Conservation (phyloP, 257 asterid genomes). For the Nemophila menziesii region DNA sequence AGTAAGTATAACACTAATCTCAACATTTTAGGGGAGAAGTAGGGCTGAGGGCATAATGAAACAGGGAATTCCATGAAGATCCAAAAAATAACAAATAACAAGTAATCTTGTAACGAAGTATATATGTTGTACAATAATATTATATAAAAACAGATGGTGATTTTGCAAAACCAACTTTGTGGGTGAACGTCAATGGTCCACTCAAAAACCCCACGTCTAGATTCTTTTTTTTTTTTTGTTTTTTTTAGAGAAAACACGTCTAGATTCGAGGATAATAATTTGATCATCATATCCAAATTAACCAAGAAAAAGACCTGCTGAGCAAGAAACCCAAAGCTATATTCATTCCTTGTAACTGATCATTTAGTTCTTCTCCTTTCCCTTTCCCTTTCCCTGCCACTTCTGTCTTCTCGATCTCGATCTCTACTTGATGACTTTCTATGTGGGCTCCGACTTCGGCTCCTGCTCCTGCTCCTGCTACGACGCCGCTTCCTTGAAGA, state of each 20-base stretch:
- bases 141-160: no score
- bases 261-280: background rate
- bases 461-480: conserved; percentile 61
- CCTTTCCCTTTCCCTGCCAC: conserved; percentile 35
- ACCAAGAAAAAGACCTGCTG: background rate
- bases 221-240: no score
- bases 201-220: background rate
- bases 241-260: no score
- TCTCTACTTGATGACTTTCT: conserved; percentile 43
- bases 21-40: no score
- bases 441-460: conserved; percentile 67
- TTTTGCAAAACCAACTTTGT: no score
- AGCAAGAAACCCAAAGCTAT: background rate
- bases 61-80: no score
- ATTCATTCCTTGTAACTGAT: conserved; percentile 1
- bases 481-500: conserved; percentile 55
- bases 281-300: background rate
- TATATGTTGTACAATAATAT: no score
- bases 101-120: no score
- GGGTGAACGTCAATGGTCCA: background rate
- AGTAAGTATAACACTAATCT: no score
- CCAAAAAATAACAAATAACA: no score
- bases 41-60: no score
- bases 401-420: conserved; percentile 48
- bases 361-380: conserved; percentile 59